These are phyloP conservation scores for Fusarium dimerum DNA, from an alignment of 2,329 filamentous ascomycete genomes.

Conservation along the genomic window DNA sequence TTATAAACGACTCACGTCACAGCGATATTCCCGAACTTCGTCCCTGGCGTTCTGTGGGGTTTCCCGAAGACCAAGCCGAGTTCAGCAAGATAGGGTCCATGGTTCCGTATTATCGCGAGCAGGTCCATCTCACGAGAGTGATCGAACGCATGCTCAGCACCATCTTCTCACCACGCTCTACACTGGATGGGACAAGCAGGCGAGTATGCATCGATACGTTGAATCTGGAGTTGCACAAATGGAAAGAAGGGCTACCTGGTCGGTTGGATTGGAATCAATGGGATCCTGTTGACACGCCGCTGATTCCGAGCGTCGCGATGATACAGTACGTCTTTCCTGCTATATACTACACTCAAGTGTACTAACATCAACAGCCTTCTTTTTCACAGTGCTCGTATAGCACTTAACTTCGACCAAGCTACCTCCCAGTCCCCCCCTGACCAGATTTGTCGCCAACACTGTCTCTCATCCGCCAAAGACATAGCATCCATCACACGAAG, in stretches of 20 bases:
- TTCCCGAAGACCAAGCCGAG: constrained; percentile 11
- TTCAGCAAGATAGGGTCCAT: constrained; percentile 11
- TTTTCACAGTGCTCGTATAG: constrained; percentile 27
- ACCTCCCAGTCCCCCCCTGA: not conserved
- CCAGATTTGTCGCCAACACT: constrained; percentile 9
- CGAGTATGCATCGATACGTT: constrained; percentile 12
- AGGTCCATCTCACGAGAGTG: constrained; percentile 19
- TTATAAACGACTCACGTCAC: not conserved
- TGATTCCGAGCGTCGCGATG: constrained; percentile 19
- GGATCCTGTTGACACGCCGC: constrained; percentile 15
- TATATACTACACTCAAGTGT: not conserved
- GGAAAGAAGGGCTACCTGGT: constrained; percentile 18
- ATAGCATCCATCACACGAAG: constrained; percentile 21
- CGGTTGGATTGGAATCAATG: constrained; percentile 22
- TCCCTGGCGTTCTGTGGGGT: constrained; percentile 26
- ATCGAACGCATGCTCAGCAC: constrained; percentile 24
- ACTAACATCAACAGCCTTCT: constrained; percentile 6
- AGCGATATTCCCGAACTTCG: constrained; percentile 22
- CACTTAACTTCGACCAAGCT: constrained; percentile 25
- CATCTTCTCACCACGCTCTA: constrained; percentile 7
- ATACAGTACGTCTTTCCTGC: constrained; percentile 17
- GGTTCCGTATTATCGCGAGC: constrained; percentile 20
- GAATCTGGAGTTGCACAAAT: constrained; percentile 22
- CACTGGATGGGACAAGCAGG: constrained; percentile 3
- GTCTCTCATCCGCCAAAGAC: constrained; percentile 22